Evolutionary conservation across 495 filamentous ascomycete genomes (phyloP), one percentile per base, ranked within the genome.

Genomic region (Penicillium flavigenum): DNA sequence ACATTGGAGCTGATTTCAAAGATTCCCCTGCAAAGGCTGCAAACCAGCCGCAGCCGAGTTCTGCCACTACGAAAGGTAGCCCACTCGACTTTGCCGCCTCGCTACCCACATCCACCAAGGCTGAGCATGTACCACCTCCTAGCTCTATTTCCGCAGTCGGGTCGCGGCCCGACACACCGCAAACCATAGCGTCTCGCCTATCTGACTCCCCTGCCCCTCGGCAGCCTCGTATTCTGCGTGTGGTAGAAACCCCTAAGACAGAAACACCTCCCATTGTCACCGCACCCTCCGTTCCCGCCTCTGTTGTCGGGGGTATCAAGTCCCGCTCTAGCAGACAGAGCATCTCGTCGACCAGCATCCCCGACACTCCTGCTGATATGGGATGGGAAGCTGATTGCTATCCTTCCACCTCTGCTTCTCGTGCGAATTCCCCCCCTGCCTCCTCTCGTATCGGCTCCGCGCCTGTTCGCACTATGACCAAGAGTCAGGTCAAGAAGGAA

Each of bases 401-500:
- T 39, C 85, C 89, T 3, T 93, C 91, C 10, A 82, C 86, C 2
- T 91, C 91, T 5, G 78, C 88, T 17, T 96, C 92, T n/a, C 83
- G 92, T 41, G 85, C 91, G 8, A 91, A 82, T 65, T 96, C 92
- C 14, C 92, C 92, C n/a, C 91, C 89, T 8, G 87, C 89, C 0
- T 78, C 83, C 2, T 73, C 76, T 24, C 89, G 82, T 62, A 81
- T 93, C 45, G 90, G 91, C 38, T 86, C 87, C 38, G 90, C 91
- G 1, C 88, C 91, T 24, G 80, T 90, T 0, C 80, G 89, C 39
- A 72, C 80, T n/a, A 89, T 90, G 63, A 92, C 91, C 16, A 98
- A 98, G 78, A 93, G 86, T 61, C 90, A 95, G 64, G 79, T 86
- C 59, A 95, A 93, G 70, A 97, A 96, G 69, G 89, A 96, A 62